phyloP scores from a whole-genome alignment of 1,284 basidiomycete species.

The Tilletia caries region DNA sequence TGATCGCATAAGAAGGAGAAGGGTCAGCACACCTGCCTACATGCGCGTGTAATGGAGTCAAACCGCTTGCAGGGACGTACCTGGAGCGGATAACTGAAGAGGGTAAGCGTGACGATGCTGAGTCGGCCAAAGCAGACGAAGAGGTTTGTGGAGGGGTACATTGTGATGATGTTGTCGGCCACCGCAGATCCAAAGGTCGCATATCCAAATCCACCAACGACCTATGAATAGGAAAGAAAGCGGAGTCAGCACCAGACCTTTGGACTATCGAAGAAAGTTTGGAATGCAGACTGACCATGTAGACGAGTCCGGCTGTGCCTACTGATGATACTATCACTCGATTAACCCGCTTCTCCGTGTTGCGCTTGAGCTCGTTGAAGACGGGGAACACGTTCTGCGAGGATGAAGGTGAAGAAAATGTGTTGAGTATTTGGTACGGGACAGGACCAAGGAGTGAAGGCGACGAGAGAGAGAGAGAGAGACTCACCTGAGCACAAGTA shows the following conservation, averaged over 20 bases:
- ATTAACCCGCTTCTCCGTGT: slow-evolving; percentile 79
- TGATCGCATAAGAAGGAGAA: background rate
- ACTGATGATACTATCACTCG: slow-evolving; percentile 81
- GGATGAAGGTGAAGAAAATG: slow-evolving; percentile 17
- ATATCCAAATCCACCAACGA: slow-evolving; percentile 69
- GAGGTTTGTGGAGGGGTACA: slow-evolving; percentile 82
- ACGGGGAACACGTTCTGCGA: slow-evolving; percentile 61
- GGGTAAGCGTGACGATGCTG: slow-evolving; percentile 78
- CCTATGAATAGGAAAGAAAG: slow-evolving; percentile 18
- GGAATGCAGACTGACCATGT: slow-evolving; percentile 22
- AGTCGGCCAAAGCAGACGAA: slow-evolving; percentile 90
- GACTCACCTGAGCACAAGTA: slow-evolving; percentile 31
- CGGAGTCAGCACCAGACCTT: background rate
- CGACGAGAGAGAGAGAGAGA: too few species aligned
- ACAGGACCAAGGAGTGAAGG: background rate
- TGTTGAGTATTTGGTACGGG: background rate
- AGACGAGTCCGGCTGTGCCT: slow-evolving; percentile 59
- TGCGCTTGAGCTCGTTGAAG: slow-evolving; percentile 83
- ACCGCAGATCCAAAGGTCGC: slow-evolving; percentile 83
- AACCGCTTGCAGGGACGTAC: slow-evolving; percentile 17
- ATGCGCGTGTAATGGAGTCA: background rate
- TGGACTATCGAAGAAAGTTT: background rate
- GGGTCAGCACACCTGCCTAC: too few species aligned
- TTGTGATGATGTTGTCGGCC: slow-evolving; percentile 50
- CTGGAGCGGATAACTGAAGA: slow-evolving; percentile 61